Base-by-base conservation (phyloP, 345 rosid genomes). In the Raphanus sativus region DNA sequence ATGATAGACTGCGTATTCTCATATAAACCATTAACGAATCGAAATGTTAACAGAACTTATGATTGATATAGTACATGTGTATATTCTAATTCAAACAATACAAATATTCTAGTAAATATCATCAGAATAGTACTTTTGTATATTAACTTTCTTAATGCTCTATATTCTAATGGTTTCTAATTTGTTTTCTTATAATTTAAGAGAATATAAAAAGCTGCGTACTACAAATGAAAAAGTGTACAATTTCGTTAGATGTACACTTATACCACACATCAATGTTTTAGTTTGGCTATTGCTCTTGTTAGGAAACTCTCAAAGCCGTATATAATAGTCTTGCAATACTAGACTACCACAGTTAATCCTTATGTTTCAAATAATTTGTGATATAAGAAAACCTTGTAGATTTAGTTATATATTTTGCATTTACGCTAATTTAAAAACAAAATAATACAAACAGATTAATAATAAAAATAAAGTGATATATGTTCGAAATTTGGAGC, bases 11-110 rank as follows among this genome's bases (percentile, higher is more conserved):
- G 32, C 6, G 9, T 42, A 66, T 12, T 66, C 21, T 42, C 10
- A 24, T 52, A 50, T 62, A n/a, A 45, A 45, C 52, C 52, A 45
- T 45, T 45, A 13, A 12, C 24, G 69, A 12, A 45, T 29, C n/a
- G 25, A 48, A 26, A 45, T 67, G 38, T n/a, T n/a, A 67, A 26
- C 36, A 28, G 30, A 67, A 8, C 25, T 67, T 26, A 45, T 45
- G 71, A 67, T 45, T 67, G 58, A 67, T 67, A 67, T 67, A 8
- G 28, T 63, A 17, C 13, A 62, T 34, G 38, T 63, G 48, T 17
- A 64, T 64, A 33, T 32, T 34, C 8, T 63, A 17, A 8, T 63
- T 33, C 40, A 34, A 9, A 64, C 50, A 34, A 64, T 62, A 64
- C 28, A 33, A 15, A 33, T 63, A 63, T 33, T 16, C 11, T 5